Base-by-base conservation (phyloP, 75 land plant genomes). In the Adiantum capillusveneris region DNA sequence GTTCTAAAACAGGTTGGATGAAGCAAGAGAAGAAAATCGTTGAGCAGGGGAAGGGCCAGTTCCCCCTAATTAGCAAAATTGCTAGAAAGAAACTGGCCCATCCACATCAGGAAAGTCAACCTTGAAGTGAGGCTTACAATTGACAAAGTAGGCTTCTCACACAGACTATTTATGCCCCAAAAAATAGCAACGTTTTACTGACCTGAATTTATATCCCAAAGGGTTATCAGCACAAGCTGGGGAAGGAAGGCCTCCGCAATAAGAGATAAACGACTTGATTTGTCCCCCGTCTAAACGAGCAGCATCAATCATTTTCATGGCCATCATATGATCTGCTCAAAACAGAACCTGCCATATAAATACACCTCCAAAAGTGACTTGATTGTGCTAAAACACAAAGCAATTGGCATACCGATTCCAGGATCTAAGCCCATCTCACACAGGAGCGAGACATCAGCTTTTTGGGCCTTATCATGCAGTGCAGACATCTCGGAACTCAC, bases 341-440 rank as follows among this genome's bases (percentile, higher is more conserved):
- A 34, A 3, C 37, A 34, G 37, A 34, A 34, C 7, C n/a, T n/a
- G 9, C 37, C 9, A 34, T 34, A 34, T n/a, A n/a, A n/a, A n/a
- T n/a, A n/a, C n/a, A n/a, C n/a, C n/a, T n/a, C n/a, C n/a, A n/a
- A n/a, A n/a, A n/a, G n/a, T n/a, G n/a, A n/a, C n/a, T n/a, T n/a
- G n/a, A n/a, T n/a, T n/a, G n/a, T n/a, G 29, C 17, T 17, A 29
- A 55, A 16, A 6, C 17, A 12, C 28, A 44, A 16, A 25, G 6
- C 56, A 34, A 9, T 34, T 9, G 9, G 9, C 36, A 28, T 72
- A 94, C 98, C 98, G 62, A 94, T 94, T 49, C 98, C 98, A 60
- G 98, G 98, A 68, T 94, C 98, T 60, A 94, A 67, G 37, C 98
- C 98, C 98, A 94, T 94, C 66, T 94, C 96, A 61, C 96, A 75